phyloP scores from a whole-genome alignment of 441 rosid genomes.

The Populus hybrid region DNA sequence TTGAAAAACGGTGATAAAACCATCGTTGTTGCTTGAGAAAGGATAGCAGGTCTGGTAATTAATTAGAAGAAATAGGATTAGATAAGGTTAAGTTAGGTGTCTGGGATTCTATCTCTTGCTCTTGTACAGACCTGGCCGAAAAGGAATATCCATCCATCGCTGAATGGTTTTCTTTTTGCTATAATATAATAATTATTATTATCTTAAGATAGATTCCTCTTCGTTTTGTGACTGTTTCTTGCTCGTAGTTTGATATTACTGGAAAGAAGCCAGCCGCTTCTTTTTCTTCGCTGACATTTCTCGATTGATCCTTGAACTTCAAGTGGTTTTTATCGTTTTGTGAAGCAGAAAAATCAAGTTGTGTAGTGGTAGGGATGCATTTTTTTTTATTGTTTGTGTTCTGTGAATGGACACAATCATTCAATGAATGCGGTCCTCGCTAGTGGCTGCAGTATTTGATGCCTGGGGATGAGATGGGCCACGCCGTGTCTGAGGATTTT shows the following conservation, averaged over 20 bases:
- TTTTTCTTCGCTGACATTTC: neutral
- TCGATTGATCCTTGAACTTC: constrained; percentile 9
- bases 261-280: constrained; percentile 23
- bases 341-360: neutral
- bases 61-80: constrained; percentile 19
- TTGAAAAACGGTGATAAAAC: constrained; percentile 56
- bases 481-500: neutral
- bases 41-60: constrained; percentile 19
- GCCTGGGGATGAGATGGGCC: neutral
- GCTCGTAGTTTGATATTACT: constrained; percentile 22
- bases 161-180: constrained; percentile 1
- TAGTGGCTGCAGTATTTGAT: neutral
- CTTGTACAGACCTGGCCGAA: constrained; percentile 37
- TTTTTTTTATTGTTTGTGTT: neutral
- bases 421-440: neutral
- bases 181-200: neutral
- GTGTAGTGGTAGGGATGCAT: neutral
- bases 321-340: constrained; percentile 4
- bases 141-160: constrained; percentile 1
- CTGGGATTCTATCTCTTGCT: constrained; percentile 24
- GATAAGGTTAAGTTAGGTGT: constrained; percentile 30
- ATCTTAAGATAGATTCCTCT: constrained; percentile 8
- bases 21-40: constrained; percentile 60
- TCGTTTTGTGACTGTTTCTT: constrained; percentile 6
- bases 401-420: neutral